A percentile compares a stretch with the other conserved stretches of the same genome.
phyloP scores from a whole-genome alignment of 495 filamentous ascomycete genomes.

The Neurospora sp. region DNA sequence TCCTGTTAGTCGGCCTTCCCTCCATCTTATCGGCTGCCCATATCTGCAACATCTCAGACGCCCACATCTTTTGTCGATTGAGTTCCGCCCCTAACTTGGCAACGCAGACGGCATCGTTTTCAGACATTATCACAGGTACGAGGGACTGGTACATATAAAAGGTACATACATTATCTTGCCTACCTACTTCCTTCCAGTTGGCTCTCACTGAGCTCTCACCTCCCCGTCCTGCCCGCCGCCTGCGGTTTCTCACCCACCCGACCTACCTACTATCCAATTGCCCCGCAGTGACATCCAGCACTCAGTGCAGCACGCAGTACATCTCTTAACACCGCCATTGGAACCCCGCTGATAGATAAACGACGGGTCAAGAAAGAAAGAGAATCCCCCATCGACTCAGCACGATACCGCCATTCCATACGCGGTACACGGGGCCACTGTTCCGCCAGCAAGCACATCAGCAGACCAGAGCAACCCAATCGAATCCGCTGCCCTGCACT shows the following conservation, averaged over 20 bases:
- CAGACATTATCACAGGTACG: not conserved
- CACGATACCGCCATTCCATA: constrained; percentile 3
- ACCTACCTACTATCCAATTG: constrained; percentile 4
- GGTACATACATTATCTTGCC: not conserved
- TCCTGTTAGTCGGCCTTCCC: not conserved
- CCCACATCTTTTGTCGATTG: not conserved
- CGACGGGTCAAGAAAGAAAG: constrained; percentile 7
- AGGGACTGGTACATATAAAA: not conserved
- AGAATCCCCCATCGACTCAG: constrained; percentile 16
- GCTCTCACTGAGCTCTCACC: not conserved
- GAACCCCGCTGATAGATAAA: constrained; percentile 30
- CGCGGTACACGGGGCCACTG: constrained; percentile 15
- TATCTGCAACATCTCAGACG: not conserved
- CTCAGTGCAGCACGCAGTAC: not conserved
- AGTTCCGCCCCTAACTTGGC: not conserved
- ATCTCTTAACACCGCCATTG: constrained; percentile 4
- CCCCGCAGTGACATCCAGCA: constrained; percentile 11
- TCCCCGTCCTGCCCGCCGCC: constrained; percentile 1
- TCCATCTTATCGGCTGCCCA: not conserved
- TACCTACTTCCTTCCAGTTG: not conserved
- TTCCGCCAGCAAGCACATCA: constrained; percentile 10
- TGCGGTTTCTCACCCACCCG: constrained; percentile 15
- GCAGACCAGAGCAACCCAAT: not conserved
- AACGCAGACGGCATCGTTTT: not conserved
- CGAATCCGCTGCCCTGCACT: not conserved